A percentile compares a stretch with the other conserved stretches of the same genome.
phyloP scores from a whole-genome alignment of 1,284 basidiomycete species.

The Singerocomus inundabilis region DNA sequence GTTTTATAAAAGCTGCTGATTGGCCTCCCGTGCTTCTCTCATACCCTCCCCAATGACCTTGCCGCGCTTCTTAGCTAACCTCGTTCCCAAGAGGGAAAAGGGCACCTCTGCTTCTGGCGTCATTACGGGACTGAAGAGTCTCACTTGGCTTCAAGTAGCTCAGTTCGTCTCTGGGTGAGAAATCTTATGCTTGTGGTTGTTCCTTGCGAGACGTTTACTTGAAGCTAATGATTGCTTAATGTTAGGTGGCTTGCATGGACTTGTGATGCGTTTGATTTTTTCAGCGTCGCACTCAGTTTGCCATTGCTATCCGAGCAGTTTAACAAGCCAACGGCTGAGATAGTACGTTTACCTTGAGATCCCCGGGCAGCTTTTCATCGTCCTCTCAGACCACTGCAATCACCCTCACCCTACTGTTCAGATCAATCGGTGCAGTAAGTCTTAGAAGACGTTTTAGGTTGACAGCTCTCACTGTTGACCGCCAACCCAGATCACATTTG shows the following conservation, averaged over 20 bases:
- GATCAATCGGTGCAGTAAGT: constrained; percentile 80
- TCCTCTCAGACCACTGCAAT: constrained; percentile 71
- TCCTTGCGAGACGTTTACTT: background rate
- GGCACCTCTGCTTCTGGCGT: constrained; percentile 34
- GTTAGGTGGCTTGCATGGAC: constrained; percentile 76
- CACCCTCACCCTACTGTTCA: constrained; percentile 90
- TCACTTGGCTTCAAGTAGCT: constrained; percentile 52
- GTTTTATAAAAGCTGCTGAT: constrained; percentile 18
- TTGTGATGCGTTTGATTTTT: constrained; percentile 82
- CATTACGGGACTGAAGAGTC: constrained; percentile 36
- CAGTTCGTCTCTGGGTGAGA: constrained; percentile 62
- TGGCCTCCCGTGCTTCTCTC: background rate
- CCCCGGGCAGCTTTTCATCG: background rate
- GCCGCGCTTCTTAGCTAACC: constrained; percentile 33
- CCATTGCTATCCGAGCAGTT: constrained; percentile 58
- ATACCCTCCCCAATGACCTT: constrained; percentile 7
- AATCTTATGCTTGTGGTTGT: background rate
- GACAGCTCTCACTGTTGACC: background rate
- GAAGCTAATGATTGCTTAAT: constrained; percentile 2
- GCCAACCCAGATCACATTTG: constrained; percentile 61
- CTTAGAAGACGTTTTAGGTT: background rate
- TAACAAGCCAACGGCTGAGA: constrained; percentile 43
- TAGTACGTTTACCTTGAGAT: constrained; percentile 44
- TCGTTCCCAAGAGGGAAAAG: constrained; percentile 50
- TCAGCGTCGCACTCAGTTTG: constrained; percentile 77